Conservation (phyloP, 2,329 filamentous ascomycete species). For the Penicillium sp. region DNA sequence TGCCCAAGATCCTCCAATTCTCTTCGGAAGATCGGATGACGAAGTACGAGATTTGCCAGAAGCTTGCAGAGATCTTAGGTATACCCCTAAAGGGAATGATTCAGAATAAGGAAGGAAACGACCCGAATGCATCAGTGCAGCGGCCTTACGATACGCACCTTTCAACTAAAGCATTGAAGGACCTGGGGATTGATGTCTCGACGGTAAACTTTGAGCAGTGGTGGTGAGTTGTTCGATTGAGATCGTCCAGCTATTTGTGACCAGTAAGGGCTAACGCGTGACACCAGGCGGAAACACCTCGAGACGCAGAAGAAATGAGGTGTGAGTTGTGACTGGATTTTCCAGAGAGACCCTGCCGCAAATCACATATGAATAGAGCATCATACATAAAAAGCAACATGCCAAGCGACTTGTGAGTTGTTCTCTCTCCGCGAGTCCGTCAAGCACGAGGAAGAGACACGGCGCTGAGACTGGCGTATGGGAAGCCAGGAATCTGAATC, state of each 20-base stretch:
- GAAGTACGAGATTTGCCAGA: slow-evolving; percentile 85
- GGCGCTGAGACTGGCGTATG: background rate
- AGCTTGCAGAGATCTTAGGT: slow-evolving; percentile 79
- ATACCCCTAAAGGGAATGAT: slow-evolving; percentile 71
- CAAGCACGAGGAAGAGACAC: background rate
- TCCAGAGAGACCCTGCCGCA: background rate
- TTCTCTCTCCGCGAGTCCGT: background rate
- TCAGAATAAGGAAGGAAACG: slow-evolving; percentile 70
- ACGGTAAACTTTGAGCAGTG: slow-evolving; percentile 78
- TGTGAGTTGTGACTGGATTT: background rate
- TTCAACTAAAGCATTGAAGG: slow-evolving; percentile 73
- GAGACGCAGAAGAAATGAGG: slow-evolving; percentile 34
- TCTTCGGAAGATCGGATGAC: slow-evolving; percentile 84
- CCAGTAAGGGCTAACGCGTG: slow-evolving; percentile 17
- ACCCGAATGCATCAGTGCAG: slow-evolving; percentile 72
- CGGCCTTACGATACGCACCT: slow-evolving; percentile 88
- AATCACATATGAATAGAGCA: background rate
- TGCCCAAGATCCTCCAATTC: slow-evolving; percentile 80
- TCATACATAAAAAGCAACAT: slow-evolving; percentile 7
- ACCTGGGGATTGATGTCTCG: slow-evolving; percentile 74
- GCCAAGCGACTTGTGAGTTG: background rate
- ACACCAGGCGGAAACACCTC: slow-evolving; percentile 38
- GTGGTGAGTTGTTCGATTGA: slow-evolving; percentile 62
- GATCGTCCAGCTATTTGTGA: slow-evolving; percentile 12
- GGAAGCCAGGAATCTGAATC: background rate